Evolutionary conservation across 2,329 filamentous ascomycete species (phyloP).

Genomic region (Amylocarpus encephaloides): DNA sequence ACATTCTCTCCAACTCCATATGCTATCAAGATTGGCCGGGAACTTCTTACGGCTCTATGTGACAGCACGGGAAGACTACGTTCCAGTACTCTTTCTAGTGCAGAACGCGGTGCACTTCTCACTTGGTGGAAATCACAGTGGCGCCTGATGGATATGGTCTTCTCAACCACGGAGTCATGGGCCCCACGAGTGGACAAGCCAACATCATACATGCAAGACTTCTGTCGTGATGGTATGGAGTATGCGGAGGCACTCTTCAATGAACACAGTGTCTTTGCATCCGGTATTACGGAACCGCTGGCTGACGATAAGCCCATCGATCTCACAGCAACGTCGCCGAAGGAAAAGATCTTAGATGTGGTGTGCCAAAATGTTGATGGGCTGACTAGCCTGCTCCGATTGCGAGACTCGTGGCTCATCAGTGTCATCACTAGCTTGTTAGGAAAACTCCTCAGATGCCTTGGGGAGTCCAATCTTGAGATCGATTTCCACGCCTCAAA

Average conservation of each 20-base stretch:
- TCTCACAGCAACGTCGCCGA: conserved; percentile 26
- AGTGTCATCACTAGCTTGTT: conserved; percentile 76
- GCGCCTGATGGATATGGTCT: conserved; percentile 73
- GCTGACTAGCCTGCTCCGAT: conserved; percentile 81
- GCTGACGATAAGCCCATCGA: conserved; percentile 20
- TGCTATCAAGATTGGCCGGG: conserved; percentile 50
- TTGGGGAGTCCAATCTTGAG: conserved; percentile 71
- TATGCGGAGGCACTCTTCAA: conserved; percentile 81
- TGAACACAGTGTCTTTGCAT: conserved; percentile 74
- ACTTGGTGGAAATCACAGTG: conserved; percentile 84
- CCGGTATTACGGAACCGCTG: conserved; percentile 34
- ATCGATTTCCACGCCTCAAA: conserved; percentile 54
- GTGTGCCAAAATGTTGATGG: conserved; percentile 59
- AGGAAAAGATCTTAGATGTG: conserved; percentile 52
- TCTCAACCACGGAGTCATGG: conserved; percentile 79
- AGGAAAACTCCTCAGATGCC: conserved; percentile 72
- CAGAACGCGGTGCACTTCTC: conserved; percentile 38
- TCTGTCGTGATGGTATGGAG: conserved; percentile 92
- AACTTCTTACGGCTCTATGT: conserved; percentile 50
- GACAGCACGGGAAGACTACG: conserved; percentile 47
- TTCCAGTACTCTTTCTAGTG: conserved; percentile 19
- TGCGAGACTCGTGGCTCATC: conserved; percentile 82
- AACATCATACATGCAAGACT: conserved; percentile 69
- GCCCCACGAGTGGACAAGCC: conserved; percentile 52
- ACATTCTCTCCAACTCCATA: conserved; percentile 53